A percentile compares a stretch with the other conserved stretches of the same genome.
These are phyloP conservation scores for Termitomyces sp. DNA, from an alignment of 768 basidiomycete genomes.

Conservation along the genomic window DNA sequence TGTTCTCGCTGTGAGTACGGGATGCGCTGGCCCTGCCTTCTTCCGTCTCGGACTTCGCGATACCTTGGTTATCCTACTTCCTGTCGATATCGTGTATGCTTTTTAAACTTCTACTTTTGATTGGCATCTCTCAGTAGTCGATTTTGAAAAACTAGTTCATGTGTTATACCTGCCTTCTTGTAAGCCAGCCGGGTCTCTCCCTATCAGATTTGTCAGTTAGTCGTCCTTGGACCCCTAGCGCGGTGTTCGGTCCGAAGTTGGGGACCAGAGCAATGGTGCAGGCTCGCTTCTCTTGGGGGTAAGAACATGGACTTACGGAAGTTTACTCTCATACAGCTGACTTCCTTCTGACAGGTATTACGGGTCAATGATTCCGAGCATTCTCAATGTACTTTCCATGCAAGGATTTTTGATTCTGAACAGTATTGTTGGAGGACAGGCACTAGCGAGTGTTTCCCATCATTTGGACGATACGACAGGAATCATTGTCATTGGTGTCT, in stretches of 20 bases:
- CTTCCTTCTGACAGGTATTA: conserved; percentile 36
- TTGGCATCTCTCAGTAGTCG: background rate
- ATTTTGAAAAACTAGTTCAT: conserved; percentile 20
- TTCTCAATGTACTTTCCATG: conserved; percentile 53
- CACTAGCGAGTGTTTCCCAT: conserved; percentile 48
- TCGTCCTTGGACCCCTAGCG: conserved; percentile 20
- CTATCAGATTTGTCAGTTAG: background rate
- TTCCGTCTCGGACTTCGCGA: conserved; percentile 50
- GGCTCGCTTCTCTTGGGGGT: conserved; percentile 34
- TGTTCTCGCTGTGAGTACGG: conserved; percentile 55
- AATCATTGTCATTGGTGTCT: conserved; percentile 33
- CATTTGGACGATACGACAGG: conserved; percentile 30
- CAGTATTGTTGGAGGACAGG: conserved; percentile 65
- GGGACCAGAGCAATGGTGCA: conserved; percentile 81
- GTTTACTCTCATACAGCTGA: background rate
- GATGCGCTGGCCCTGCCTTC: conserved; percentile 52
- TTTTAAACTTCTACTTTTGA: background rate
- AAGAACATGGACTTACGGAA: conserved; percentile 3
- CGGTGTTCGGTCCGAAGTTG: conserved; percentile 72
- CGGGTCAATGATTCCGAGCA: conserved; percentile 44
- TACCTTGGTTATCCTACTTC: conserved; percentile 42
- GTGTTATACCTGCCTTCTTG: conserved; percentile 55
- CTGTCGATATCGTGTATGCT: conserved; percentile 36
- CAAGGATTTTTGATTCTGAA: conserved; percentile 64
- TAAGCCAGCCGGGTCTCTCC: conserved; percentile 20